A percentile compares a stretch with the other conserved stretches of the same genome.
phyloP scores from a whole-genome alignment of 1,284 basidiomycete genomes.

The Trametes versicolor region DNA sequence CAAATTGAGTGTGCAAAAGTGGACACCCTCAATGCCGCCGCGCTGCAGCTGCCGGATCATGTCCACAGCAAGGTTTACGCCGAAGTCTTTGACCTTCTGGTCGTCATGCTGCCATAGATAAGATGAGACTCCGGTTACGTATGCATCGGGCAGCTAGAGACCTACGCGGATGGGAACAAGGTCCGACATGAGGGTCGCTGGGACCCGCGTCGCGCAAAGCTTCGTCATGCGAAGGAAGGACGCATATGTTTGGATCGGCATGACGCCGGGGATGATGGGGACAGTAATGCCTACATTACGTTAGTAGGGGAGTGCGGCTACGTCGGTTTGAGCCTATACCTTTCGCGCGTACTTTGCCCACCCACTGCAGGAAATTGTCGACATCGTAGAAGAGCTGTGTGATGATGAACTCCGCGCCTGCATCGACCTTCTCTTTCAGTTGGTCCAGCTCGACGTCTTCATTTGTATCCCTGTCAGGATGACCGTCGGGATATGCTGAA shows the following conservation, averaged over 20 bases:
- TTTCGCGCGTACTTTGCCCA: conserved; percentile 72
- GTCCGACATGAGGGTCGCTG: conserved; percentile 71
- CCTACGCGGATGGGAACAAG: conserved; percentile 85
- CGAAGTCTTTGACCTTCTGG: conserved; percentile 91
- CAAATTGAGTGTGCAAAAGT: conserved; percentile 97
- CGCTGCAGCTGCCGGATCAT: conserved; percentile 72
- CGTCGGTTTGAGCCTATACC: conserved; percentile 54
- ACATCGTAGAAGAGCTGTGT: conserved; percentile 99
- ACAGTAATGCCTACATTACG: conserved; percentile 78
- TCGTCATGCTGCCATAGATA: conserved; percentile 77
- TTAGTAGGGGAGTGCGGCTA: conserved; percentile 20
- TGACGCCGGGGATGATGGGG: conserved; percentile 95
- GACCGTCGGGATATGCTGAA: conserved; percentile 92
- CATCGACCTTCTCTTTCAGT: conserved; percentile 92
- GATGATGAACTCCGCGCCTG: conserved; percentile 95
- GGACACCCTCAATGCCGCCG: conserved; percentile 82
- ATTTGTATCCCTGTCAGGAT: conserved; percentile 72
- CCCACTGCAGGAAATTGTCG: conserved; percentile 85
- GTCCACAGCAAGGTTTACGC: conserved; percentile 79
- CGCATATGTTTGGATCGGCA: conserved; percentile 97
- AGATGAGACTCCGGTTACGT: conserved; percentile 7
- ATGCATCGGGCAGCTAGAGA: conserved; percentile 23
- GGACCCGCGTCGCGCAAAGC: conserved; percentile 87
- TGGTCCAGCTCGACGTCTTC: conserved; percentile 80
- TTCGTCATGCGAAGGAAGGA: conserved; percentile 94